phyloP scores from a whole-genome alignment of 805 yeast genomes.

The Candida tammaniensis region DNA sequence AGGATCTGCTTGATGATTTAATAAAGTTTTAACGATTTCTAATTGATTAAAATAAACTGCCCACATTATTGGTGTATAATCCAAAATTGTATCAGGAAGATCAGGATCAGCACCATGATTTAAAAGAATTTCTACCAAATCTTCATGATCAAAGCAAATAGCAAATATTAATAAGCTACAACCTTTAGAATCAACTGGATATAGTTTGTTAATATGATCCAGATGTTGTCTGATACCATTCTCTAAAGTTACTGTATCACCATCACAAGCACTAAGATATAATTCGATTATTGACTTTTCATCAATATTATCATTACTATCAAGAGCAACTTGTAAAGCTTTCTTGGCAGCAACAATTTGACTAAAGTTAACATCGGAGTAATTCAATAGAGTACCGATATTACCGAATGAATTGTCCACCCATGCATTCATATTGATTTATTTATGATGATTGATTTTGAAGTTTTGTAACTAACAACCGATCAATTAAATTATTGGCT shows the following conservation, averaged over 20 bases:
- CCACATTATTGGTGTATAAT: constrained; percentile 83
- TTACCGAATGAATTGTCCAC: constrained; percentile 5
- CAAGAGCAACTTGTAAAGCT: constrained; percentile 18
- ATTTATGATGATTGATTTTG: no score
- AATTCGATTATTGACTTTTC: constrained; percentile 19
- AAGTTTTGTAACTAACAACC: no score
- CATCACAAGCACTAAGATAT: constrained; percentile 33
- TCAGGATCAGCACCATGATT: constrained; percentile 48
- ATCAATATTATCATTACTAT: constrained; percentile 5
- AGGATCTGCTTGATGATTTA: constrained; percentile 66
- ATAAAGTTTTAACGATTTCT: constrained; percentile 51
- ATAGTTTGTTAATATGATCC: constrained; percentile 18
- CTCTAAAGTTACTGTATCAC: constrained; percentile 35
- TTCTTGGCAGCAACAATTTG: constrained; percentile 27
- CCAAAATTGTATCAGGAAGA: constrained; percentile 45
- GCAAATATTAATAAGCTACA: constrained; percentile 45
- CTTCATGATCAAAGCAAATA: constrained; percentile 50
- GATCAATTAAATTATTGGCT: no score
- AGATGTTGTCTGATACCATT: constrained; percentile 20
- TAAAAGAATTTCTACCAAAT: constrained; percentile 46
- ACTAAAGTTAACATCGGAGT: constrained; percentile 26
- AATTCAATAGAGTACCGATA: constrained; percentile 13
- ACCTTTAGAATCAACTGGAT: constrained; percentile 28
- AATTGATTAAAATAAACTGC: constrained; percentile 64
- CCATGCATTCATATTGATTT: constrained; percentile 25